Evolutionary conservation across 108 stramenopile species (phyloP).

Genomic region (Cyclotella kingstonii): DNA sequence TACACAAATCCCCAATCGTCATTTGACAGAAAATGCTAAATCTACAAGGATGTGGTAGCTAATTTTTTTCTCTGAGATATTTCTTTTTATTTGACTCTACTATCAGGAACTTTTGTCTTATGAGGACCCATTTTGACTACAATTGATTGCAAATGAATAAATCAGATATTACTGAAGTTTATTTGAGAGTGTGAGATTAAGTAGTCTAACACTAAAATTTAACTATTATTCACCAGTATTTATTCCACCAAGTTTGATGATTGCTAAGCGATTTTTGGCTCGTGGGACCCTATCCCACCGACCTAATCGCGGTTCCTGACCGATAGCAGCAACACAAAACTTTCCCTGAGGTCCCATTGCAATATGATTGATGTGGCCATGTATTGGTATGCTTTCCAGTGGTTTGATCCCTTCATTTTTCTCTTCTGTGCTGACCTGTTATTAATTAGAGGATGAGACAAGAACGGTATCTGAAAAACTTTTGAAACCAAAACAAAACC

Average conservation of each 20-base stretch:
- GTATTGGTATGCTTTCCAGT: constrained; percentile 56
- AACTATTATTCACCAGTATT: constrained; percentile 1
- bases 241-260: constrained; percentile 51
- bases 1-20: too few species aligned
- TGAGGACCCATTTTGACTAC: too few species aligned
- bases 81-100: too few species aligned
- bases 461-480: too few species aligned
- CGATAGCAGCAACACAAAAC: constrained; percentile 80
- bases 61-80: too few species aligned
- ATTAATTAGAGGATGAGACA: neutral
- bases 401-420: constrained; percentile 54
- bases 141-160: too few species aligned
- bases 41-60: too few species aligned
- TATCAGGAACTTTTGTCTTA: too few species aligned
- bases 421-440: constrained; percentile 47
- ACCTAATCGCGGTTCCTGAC: constrained; percentile 85
- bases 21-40: too few species aligned
- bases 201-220: too few species aligned
- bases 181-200: too few species aligned
- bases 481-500: neutral
- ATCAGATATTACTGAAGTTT: too few species aligned
- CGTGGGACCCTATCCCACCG: constrained; percentile 80
- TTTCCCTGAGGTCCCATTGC: constrained; percentile 75
- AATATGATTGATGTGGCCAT: constrained; percentile 83
- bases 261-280: constrained; percentile 83